Conservation (phyloP, 225 moss, liverwort and hornwort species). For the Polytrichum commune region DNA sequence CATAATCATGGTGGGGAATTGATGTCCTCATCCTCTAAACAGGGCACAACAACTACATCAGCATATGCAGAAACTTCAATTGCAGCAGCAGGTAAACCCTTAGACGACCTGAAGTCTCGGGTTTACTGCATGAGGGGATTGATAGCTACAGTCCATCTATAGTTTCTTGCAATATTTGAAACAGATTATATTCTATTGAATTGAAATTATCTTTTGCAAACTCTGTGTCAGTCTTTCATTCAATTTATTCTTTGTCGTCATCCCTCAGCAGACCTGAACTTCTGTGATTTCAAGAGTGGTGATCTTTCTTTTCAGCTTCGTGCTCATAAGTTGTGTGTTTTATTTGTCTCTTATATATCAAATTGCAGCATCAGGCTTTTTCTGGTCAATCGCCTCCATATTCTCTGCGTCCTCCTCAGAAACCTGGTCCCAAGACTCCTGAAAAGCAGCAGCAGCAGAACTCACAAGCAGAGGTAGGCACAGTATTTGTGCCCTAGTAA, state of each 20-base stretch:
- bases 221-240: too few species aligned
- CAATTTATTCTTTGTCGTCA: too few species aligned
- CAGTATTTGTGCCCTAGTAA: not conserved
- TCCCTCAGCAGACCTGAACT: too few species aligned
- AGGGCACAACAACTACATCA: slow-evolving; percentile 78
- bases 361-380: slow-evolving; percentile 51
- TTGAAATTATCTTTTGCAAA: too few species aligned
- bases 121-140: too few species aligned
- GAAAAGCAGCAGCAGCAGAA: slow-evolving; percentile 66
- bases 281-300: too few species aligned
- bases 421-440: slow-evolving; percentile 47
- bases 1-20: slow-evolving; percentile 66
- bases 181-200: too few species aligned
- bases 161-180: too few species aligned
- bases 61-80: slow-evolving; percentile 84
- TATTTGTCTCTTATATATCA: not conserved
- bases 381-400: slow-evolving; percentile 64
- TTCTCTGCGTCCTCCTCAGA: slow-evolving; percentile 63
- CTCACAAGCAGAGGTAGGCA: slow-evolving; percentile 57
- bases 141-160: not conserved
- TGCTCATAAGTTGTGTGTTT: too few species aligned
- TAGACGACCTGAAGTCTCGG: too few species aligned
- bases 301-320: too few species aligned
- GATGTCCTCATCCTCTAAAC: slow-evolving; percentile 59
- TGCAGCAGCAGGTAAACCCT: slow-evolving; percentile 64